Conservation (phyloP, 2,329 filamentous ascomycete genomes). For the Sarocladium oryzae region DNA sequence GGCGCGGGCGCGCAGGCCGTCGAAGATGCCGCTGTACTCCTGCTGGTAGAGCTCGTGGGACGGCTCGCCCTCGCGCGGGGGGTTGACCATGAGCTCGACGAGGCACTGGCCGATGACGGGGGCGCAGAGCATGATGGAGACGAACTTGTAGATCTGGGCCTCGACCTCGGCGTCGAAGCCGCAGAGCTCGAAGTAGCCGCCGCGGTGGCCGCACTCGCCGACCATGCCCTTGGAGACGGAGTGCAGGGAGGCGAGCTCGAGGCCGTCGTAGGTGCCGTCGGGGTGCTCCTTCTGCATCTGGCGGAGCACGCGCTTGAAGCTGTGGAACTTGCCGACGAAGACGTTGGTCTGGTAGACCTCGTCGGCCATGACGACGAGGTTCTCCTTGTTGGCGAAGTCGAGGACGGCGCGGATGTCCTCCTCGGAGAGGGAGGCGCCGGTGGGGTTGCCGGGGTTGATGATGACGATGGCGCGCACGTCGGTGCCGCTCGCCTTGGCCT, state of each 20-base stretch:
- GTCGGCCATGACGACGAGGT: conserved; percentile 85
- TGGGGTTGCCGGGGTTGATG: conserved; percentile 98
- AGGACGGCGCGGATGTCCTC: conserved; percentile 80
- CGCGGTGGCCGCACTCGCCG: conserved; percentile 94
- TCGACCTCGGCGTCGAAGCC: conserved; percentile 82
- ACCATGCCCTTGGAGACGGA: conserved; percentile 98
- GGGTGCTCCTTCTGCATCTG: conserved; percentile 69
- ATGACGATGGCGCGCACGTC: conserved; percentile 92
- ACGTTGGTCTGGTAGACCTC: conserved; percentile 99
- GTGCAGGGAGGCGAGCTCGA: conserved; percentile 90
- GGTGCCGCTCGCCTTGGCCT: conserved; percentile 68
- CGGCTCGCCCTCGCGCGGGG: conserved; percentile 74
- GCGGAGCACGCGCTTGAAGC: conserved; percentile 86
- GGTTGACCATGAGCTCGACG: conserved; percentile 97
- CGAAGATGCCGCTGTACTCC: conserved; percentile 79
- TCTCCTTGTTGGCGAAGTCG: conserved; percentile 76
- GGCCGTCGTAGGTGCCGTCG: conserved; percentile 65
- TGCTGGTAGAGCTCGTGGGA: conserved; percentile 76
- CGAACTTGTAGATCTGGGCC: conserved; percentile 96
- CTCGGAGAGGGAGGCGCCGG: conserved; percentile 75
- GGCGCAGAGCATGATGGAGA: conserved; percentile 93
- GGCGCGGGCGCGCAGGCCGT: conserved; percentile 72
- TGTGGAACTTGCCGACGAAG: conserved; percentile 88
- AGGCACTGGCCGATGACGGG: conserved; percentile 95
- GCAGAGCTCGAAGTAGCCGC: conserved; percentile 94